Conservation (phyloP, 768 basidiomycete species). For the Myochromella boudieri region DNA sequence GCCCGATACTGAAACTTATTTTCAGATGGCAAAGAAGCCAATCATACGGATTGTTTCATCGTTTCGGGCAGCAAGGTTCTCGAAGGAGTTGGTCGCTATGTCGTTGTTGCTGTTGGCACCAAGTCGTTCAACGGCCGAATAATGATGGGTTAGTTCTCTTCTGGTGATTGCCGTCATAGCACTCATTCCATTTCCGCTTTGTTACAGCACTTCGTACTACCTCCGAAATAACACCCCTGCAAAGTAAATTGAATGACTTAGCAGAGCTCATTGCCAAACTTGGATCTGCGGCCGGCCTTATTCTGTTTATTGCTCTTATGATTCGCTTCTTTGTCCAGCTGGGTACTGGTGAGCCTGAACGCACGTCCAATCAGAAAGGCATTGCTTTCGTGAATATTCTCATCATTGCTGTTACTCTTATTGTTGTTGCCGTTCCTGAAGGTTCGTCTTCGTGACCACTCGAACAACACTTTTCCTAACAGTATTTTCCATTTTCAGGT, state of each 20-base stretch:
- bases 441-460: slow-evolving; percentile 25
- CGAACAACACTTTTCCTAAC: slow-evolving; percentile 3
- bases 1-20: too few species aligned
- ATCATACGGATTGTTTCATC: slow-evolving; percentile 88
- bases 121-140: slow-evolving; percentile 96
- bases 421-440: slow-evolving; percentile 50
- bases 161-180: slow-evolving; percentile 4
- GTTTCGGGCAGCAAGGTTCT: slow-evolving; percentile 90
- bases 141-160: slow-evolving; percentile 83
- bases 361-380: slow-evolving; percentile 79
- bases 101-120: slow-evolving; percentile 89
- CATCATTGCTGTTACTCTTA: slow-evolving; percentile 89
- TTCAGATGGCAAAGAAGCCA: slow-evolving; percentile 26
- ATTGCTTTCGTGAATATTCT: slow-evolving; percentile 90
- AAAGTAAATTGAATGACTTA: slow-evolving; percentile 89
- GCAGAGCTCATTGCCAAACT: slow-evolving; percentile 95
- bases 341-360: slow-evolving; percentile 52
- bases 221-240: slow-evolving; percentile 87
- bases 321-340: slow-evolving; percentile 95
- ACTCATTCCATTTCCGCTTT: slow-evolving; percentile 2
- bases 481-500: slow-evolving; percentile 41
- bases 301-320: slow-evolving; percentile 83
- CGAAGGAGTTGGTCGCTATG: slow-evolving; percentile 92
- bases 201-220: slow-evolving; percentile 79
- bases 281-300: slow-evolving; percentile 77